Evolutionary conservation across 2,329 filamentous ascomycete genomes (phyloP).

Genomic region (Fusarium odoratissimum): DNA sequence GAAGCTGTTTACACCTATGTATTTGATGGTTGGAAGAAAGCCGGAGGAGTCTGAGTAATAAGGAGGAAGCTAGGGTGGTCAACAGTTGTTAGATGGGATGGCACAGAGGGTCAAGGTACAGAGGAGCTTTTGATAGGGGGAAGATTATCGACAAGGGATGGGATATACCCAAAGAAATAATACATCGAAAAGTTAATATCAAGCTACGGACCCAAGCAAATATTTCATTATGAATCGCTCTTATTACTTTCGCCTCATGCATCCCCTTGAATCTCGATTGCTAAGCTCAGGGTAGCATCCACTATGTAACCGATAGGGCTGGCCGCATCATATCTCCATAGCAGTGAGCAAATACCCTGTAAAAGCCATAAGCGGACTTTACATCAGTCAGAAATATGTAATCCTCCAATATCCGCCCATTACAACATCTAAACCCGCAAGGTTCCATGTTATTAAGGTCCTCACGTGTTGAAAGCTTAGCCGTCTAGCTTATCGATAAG

Average conservation of each 20-base stretch:
- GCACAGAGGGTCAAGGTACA: too few relatives aligned
- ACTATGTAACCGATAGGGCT: not conserved
- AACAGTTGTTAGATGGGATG: too few relatives aligned
- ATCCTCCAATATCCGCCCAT: not conserved
- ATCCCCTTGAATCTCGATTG: not conserved
- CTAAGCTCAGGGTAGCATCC: not conserved
- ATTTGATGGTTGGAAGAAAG: constrained; percentile 60
- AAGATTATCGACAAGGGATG: not conserved
- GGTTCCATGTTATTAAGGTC: not conserved
- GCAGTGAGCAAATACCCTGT: not conserved
- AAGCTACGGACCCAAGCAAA: not conserved
- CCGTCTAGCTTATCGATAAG: constrained; percentile 23
- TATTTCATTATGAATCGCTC: not conserved
- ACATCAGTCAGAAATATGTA: not conserved
- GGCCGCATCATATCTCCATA: not conserved
- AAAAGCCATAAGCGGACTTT: not conserved
- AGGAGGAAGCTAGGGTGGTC: too few relatives aligned
- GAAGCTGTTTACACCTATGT: constrained; percentile 96
- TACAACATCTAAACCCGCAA: not conserved
- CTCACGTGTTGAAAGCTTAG: constrained; percentile 8
- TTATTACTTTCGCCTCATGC: not conserved
- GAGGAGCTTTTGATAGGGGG: not conserved
- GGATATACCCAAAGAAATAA: not conserved
- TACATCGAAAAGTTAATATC: not conserved
- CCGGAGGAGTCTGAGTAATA: not conserved